Evolutionary conservation across 805 yeast species (phyloP), one percentile per base, ranked within the genome.

Genomic region (Hanseniaspora pseudoguilliermondii): DNA sequence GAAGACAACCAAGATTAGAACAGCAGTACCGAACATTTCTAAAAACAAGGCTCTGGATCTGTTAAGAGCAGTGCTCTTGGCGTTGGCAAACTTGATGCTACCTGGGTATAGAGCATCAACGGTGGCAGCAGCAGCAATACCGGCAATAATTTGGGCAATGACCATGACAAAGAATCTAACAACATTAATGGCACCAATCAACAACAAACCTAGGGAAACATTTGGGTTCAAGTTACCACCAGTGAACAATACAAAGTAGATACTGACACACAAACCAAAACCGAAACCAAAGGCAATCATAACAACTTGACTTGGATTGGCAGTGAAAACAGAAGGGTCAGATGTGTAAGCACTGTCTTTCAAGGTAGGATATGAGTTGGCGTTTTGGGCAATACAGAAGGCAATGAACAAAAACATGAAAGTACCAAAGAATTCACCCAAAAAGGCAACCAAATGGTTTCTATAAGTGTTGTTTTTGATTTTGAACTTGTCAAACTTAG

Each of bases 161-260:
- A 79, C 70, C 81, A 83, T 80, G 57, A 84, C 67, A 23, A 73
- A 68, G 61, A 84, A 90, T 69, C 93, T 80, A 35, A 83, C 59
- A 56, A 89, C 87, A 43, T 87, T 77, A 58, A 84, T 76, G 55
- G 87, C 91, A 60, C 85, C 77, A 21, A 86, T 83, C 46, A 84
- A 71, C n/a, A 81, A 76, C 65, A 87, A 73, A 32, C 89, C 73
- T 42, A 86, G 73, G 23, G 95, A 83, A 43, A 87, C 95, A 51
- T 93, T 91, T 13, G 96, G 96, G 73, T 87, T 87, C 67, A 87
- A 77, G 73, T 85, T 86, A 73, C 93, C 95, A 65, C 95, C 95
- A 41, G 93, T 84, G 73, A 75, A 82, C 64, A 84, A 80, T 63
- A 80, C 70, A 63, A 80, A 79, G 55, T 51, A 51, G 50, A 84